Conservation (phyloP, 768 basidiomycete genomes). For the Suillus paluster region DNA sequence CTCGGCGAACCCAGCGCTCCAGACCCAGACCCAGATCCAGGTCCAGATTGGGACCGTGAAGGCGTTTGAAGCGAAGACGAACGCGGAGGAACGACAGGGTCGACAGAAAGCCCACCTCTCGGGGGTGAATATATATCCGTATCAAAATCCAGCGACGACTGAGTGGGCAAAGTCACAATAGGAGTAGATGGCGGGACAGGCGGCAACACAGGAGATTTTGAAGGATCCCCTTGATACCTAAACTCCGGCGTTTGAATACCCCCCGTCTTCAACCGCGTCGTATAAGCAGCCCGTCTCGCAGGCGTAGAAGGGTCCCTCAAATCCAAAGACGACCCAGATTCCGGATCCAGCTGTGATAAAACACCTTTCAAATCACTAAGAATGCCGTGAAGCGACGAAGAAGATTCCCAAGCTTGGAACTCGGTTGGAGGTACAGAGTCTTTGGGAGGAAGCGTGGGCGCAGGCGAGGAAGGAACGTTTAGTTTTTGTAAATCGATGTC, state of each 20-base stretch:
- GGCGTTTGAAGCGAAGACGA: slow-evolving; percentile 36
- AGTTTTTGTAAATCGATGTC: slow-evolving; percentile 61
- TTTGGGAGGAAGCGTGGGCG: slow-evolving; percentile 42
- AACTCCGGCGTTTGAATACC: slow-evolving; percentile 19
- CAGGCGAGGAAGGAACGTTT: slow-evolving; percentile 39
- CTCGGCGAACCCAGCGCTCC: slow-evolving; percentile 38
- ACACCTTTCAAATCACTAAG: slow-evolving; percentile 76
- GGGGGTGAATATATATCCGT: slow-evolving; percentile 45
- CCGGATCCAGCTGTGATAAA: slow-evolving; percentile 67
- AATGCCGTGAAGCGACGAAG: slow-evolving; percentile 58
- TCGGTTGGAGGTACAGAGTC: slow-evolving; percentile 27
- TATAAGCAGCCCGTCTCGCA: slow-evolving; percentile 44
- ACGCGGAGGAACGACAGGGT: slow-evolving; percentile 36
- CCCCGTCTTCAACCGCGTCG: slow-evolving; percentile 43
- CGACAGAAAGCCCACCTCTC: slow-evolving; percentile 50
- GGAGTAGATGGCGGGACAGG: slow-evolving; percentile 23
- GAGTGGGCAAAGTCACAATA: slow-evolving; percentile 28
- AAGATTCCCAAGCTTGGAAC: slow-evolving; percentile 44
- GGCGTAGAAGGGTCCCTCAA: slow-evolving; percentile 70
- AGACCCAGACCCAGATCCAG: slow-evolving; percentile 34
- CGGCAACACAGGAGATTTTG: slow-evolving; percentile 25
- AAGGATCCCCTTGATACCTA: slow-evolving; percentile 10
- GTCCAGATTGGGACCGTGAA: no score
- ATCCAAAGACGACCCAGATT: slow-evolving; percentile 55
- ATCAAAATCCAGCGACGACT: slow-evolving; percentile 24